A percentile compares a stretch with the other conserved stretches of the same genome.
Evolutionary conservation across 1,139 yeast genomes (phyloP).

Genomic region (Suzukiozyma palmioleophila): DNA sequence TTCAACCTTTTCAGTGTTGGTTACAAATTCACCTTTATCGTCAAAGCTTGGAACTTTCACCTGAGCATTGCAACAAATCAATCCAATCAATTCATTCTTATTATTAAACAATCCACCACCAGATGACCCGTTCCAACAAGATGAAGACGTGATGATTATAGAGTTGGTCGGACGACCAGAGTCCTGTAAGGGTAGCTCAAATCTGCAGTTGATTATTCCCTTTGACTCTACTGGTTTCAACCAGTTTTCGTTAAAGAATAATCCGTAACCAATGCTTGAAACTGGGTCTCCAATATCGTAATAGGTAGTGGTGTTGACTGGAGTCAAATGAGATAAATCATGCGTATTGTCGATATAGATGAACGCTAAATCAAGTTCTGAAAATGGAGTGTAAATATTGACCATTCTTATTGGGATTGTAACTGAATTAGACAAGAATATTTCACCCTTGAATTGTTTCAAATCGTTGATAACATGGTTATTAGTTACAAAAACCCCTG

Average conservation of each 20-base stretch:
- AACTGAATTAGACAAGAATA: constrained; percentile 6
- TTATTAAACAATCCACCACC: constrained; percentile 59
- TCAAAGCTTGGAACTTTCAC: constrained; percentile 18
- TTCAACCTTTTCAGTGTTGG: constrained; percentile 16
- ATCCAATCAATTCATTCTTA: constrained; percentile 39
- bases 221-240: constrained; percentile 39
- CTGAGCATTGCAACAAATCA: constrained; percentile 62
- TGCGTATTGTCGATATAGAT: constrained; percentile 9
- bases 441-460: constrained; percentile 2
- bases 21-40: constrained; percentile 6
- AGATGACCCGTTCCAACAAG: constrained; percentile 76
- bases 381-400: constrained; percentile 19
- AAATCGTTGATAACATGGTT: constrained; percentile 23
- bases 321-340: constrained; percentile 2
- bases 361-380: constrained; percentile 31
- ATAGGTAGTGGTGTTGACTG: constrained; percentile 9
- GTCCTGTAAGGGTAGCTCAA: constrained; percentile 11
- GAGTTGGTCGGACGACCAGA: constrained; percentile 17
- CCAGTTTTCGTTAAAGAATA: constrained; percentile 29
- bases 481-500: constrained; percentile 21
- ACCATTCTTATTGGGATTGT: constrained; percentile 5
- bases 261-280: constrained; percentile 54
- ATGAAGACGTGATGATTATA: constrained; percentile 50
- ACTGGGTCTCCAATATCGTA: constrained; percentile 33
- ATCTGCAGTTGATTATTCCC: constrained; percentile 39